Evolutionary conservation across 192 early-diverging fungal genomes (phyloP), one percentile per base, ranked within the genome.

Genomic region (Haplosporangium gracile): DNA sequence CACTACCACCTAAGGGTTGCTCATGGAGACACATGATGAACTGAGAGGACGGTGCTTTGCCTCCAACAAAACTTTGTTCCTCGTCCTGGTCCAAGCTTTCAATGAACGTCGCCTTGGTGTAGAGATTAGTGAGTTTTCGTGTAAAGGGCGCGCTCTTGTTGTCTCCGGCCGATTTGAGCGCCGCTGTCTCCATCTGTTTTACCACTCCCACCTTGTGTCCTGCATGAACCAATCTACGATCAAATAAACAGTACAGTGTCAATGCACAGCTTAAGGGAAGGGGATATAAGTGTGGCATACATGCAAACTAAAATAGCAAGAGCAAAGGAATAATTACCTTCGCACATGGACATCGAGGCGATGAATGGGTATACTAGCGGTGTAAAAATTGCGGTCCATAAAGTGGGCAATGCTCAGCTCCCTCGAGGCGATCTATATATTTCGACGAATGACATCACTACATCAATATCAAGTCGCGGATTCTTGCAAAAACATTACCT

Each of bases 171-270:
- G 95, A 94, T 87, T 98, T 98, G 55, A 97, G 84, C 34, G 96
- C 96, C 0, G 96, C 97, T 0, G 96, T 97, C 75, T 98, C 96
- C 57, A 90, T 90, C 89, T 98, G 97, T 22, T 92, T 81, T 38
- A 98, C 93, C 4, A 98, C 89, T 1, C 96, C 97, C 15, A 98
- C 97, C 82, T 96, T 96, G 90, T 96, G 92, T 6, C 97, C 97
- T 10, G 95, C 92, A 42, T 92, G 89, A 6, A 97, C 96, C 69
- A 98, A 87, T 73, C 93, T 93, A 87, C 18, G 18, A 34, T 47
- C 43, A 32, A 79, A 55, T 26, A 60, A n/a, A 18, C 13, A 13
- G 20, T 11, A 8, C 9, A 39, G 74, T 1, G n/a, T 69, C 26
- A 55, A 65, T 76, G 49, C 0, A 51, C 49, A 4, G 9, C 39